Base-by-base conservation (phyloP, 495 filamentous ascomycete species). In the Lichenothelia convexa region DNA sequence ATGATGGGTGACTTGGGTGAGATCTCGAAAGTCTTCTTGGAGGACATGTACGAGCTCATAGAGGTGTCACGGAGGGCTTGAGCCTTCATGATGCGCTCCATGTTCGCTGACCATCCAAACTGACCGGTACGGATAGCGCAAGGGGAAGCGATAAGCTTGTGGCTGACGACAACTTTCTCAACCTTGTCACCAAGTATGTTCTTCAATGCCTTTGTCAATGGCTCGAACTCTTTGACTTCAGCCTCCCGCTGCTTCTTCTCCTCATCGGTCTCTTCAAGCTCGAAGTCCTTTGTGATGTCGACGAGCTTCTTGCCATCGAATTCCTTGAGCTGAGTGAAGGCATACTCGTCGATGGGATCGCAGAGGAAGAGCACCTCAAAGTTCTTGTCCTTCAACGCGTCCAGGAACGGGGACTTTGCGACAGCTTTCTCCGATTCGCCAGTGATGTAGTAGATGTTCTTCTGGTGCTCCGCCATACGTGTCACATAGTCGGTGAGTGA, bases 51-150 rank as follows among this genome's bases (percentile, higher is more conserved):
- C 42, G 82, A 92, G 65, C 70, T 78, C 89, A 97, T 97, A 47
- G 85, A 93, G 54, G 89, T 95, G 66, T 97, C 89, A 67, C 89
- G 91, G 49, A 97, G 83, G 59, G 89, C 89, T 71, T 97, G 89
- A 21, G 89, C 91, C 77, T 97, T 97, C 89, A 97, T 97, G 75
- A 97, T 97, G 70, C 89, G 91, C 77, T 97, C 89, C 89, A 97
- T 97, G 73, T 97, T 97, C 57, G 89, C 89, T 29, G 86, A 94
- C 89, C 89, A 97, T 65, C 89, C 89, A 62, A 97, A 97, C 69
- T 97, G 89, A 53, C 91, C 89, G 48, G 89, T 97, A 62, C 89
- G 89, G 68, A 97, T 95, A 59, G 89, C 89, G 63, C 91, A 95
- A 56, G 89, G 89, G 43, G 91, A 65, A 54, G 84, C 85, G 50